Evolutionary conservation across 169 alveolate species (phyloP).

Genomic region (Eimeria acervulina): DNA sequence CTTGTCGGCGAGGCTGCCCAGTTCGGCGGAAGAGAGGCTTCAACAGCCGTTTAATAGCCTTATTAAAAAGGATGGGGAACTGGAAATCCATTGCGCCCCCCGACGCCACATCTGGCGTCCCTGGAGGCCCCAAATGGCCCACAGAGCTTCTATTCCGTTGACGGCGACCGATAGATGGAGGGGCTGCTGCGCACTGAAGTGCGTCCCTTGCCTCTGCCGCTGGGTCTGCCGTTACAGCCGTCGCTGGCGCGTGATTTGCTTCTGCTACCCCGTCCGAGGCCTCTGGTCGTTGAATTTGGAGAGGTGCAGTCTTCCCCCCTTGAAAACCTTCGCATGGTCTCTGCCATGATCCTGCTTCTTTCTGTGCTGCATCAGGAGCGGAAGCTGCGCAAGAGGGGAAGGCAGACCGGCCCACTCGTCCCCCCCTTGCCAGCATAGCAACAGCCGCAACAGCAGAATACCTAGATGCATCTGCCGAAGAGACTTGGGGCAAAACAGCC

Average conservation of each 20-base stretch:
- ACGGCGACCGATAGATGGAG: conserved; percentile 19
- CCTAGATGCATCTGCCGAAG: conserved; percentile 35
- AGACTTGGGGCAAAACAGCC: conserved; percentile 44
- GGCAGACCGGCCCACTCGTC: conserved; percentile 15
- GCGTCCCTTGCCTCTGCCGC: background rate
- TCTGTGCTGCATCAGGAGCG: conserved; percentile 14
- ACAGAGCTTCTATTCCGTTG: background rate
- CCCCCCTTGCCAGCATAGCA: conserved; percentile 65
- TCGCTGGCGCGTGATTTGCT: background rate
- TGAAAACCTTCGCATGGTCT: background rate
- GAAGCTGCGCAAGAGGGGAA: background rate
- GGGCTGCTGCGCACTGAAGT: background rate
- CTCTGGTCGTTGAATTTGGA: background rate
- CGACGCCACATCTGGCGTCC: conserved; percentile 2
- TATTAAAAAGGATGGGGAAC: conserved; percentile 49
- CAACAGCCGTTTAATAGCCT: conserved; percentile 60
- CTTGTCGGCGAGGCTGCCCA: conserved; percentile 41
- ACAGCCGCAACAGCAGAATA: conserved; percentile 53
- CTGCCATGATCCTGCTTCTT: background rate
- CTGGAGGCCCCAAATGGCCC: conserved; percentile 23
- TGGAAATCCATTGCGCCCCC: conserved; percentile 62
- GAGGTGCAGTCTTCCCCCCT: background rate
- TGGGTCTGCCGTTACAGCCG: background rate
- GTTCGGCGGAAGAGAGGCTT: conserved; percentile 62
- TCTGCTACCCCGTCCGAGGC: conserved; percentile 8